These are phyloP conservation scores for Coemansia sp. DNA, from an alignment of 192 early-diverging fungal species.

Conservation along the genomic window DNA sequence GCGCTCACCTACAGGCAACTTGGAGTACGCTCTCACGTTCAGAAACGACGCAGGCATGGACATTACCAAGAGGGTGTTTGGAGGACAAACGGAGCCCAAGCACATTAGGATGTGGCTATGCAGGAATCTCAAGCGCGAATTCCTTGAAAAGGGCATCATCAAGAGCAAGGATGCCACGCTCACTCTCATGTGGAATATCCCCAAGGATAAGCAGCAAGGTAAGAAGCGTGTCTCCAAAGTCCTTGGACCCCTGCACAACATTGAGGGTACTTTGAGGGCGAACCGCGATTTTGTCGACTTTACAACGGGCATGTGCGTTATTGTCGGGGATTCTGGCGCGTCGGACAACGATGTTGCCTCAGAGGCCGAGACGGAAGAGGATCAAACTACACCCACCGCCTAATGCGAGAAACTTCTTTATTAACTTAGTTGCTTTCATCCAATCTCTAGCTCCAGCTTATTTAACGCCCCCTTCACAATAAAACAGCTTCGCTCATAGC, in stretches of 20 bases:
- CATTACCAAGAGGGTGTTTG: neutral
- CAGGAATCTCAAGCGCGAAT: constrained; percentile 4
- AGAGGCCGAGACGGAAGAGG: neutral
- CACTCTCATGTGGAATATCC: neutral
- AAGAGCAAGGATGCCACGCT: neutral
- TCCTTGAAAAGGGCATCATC: neutral
- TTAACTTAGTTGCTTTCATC: too few relatives aligned
- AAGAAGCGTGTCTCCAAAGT: neutral
- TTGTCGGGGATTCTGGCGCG: neutral
- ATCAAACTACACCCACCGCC: neutral
- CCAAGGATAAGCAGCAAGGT: neutral
- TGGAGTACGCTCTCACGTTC: neutral
- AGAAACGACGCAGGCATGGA: neutral
- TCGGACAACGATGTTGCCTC: neutral
- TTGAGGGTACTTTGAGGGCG: neutral
- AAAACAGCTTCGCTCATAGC: too few relatives aligned
- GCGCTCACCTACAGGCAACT: neutral
- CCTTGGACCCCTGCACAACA: constrained; percentile 8
- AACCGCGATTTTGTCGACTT: neutral
- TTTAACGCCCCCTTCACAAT: too few relatives aligned
- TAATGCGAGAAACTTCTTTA: too few relatives aligned
- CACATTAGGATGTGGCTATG: neutral
- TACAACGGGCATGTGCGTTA: neutral
- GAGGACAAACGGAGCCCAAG: neutral
- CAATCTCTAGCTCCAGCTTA: too few relatives aligned